Percentiles rank a stretch among this genome's conserved stretches.
Evolutionary conservation across 148 eudicot species (phyloP).

Genomic region (Hydrangea macrophylla): DNA sequence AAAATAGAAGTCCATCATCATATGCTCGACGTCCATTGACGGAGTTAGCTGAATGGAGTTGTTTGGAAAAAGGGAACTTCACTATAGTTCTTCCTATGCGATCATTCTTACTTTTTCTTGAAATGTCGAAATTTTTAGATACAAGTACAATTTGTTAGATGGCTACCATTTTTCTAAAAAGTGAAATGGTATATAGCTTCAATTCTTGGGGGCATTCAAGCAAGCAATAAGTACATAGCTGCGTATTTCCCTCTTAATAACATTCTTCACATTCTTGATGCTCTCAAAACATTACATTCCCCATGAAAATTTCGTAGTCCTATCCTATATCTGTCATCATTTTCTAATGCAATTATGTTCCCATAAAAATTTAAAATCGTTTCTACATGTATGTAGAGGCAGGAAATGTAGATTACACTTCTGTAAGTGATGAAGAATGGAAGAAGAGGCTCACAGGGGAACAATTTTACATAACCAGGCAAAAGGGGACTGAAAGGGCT

Average conservation of each 20-base stretch:
- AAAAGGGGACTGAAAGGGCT: conserved; percentile 95
- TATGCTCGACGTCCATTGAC: too few species aligned
- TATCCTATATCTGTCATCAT: too few species aligned
- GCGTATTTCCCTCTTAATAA: neutral
- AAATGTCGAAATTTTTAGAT: too few species aligned
- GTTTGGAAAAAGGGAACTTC: too few species aligned
- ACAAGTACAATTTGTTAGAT: too few species aligned
- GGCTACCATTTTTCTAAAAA: too few species aligned
- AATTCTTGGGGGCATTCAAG: too few species aligned
- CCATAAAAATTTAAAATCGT: neutral
- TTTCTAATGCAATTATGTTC: neutral
- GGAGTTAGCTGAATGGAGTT: too few species aligned
- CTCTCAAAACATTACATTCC: neutral
- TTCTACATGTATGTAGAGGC: conserved; percentile 28
- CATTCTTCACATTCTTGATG: neutral
- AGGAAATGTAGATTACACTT: conserved; percentile 32
- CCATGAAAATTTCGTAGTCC: neutral
- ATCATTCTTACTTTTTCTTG: too few species aligned
- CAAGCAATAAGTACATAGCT: neutral
- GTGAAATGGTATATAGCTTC: too few species aligned
- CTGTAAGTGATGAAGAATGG: conserved; percentile 67
- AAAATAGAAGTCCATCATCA: too few species aligned
- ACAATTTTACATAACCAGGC: conserved; percentile 66
- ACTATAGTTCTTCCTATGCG: too few species aligned
- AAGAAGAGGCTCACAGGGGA: conserved; percentile 65